Percentiles rank a stretch among this genome's conserved stretches.
Conservation (phyloP, 1,139 yeast genomes). For the Candida freyschussii region DNA sequence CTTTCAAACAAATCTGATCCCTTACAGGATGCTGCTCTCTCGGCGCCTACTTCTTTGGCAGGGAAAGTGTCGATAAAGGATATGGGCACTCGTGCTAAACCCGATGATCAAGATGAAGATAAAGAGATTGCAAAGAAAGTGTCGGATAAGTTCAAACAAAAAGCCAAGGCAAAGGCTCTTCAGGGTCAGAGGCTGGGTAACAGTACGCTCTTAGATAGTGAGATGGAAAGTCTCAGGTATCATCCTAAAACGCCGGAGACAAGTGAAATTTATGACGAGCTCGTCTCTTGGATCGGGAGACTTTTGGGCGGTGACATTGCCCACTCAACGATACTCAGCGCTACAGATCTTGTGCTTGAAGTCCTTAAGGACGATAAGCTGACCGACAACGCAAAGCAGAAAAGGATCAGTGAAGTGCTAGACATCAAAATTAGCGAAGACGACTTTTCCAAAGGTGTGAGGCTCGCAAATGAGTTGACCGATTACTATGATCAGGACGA, state of each 20-base stretch:
- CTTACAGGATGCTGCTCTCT: slow-evolving; percentile 41
- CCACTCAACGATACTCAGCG: slow-evolving; percentile 47
- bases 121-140: slow-evolving; percentile 24
- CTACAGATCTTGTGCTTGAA: slow-evolving; percentile 63
- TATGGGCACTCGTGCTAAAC: slow-evolving; percentile 54
- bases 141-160: slow-evolving; percentile 16
- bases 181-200: slow-evolving; percentile 6
- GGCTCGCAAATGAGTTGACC: slow-evolving; percentile 49
- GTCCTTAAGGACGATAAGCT: slow-evolving; percentile 46
- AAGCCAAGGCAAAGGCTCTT: slow-evolving; percentile 10
- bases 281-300: slow-evolving; percentile 45
- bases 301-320: slow-evolving; percentile 52
- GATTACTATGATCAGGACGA: slow-evolving; percentile 42
- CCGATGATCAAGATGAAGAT: slow-evolving; percentile 15
- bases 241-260: slow-evolving; percentile 47
- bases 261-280: slow-evolving; percentile 38
- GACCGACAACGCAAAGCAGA: slow-evolving; percentile 38
- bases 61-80: slow-evolving; percentile 63
- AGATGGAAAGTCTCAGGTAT: slow-evolving; percentile 41
- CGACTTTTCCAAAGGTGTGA: slow-evolving; percentile 49
- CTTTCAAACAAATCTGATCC: slow-evolving; percentile 35
- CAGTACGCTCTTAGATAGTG: slow-evolving; percentile 30
- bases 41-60: slow-evolving; percentile 64
- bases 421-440: slow-evolving; percentile 41
- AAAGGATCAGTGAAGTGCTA: slow-evolving; percentile 43